phyloP scores from a whole-genome alignment of 1,284 basidiomycete species.

The Irpex sp. region DNA sequence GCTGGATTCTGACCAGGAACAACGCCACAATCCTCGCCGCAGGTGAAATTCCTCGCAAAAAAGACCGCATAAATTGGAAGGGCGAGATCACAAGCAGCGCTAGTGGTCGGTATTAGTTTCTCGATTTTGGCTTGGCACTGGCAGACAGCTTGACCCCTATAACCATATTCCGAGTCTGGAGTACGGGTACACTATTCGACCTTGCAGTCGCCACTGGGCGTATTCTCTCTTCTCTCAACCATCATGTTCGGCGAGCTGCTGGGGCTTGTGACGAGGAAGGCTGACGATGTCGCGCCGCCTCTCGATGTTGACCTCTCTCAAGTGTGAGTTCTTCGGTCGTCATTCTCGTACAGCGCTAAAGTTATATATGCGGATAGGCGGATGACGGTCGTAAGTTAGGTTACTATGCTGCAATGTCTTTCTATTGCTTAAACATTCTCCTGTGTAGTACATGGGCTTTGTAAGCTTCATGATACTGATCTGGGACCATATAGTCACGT shows the following conservation, averaged over 20 bases:
- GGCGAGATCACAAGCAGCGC: background rate
- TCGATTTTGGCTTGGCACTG: too few relatives aligned
- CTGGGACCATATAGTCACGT: constrained; percentile 48
- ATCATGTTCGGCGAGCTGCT: background rate
- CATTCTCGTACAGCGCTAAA: background rate
- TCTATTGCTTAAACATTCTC: background rate
- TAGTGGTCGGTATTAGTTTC: too few relatives aligned
- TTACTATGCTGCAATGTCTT: background rate
- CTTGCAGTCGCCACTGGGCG: background rate
- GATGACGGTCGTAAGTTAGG: constrained; percentile 12
- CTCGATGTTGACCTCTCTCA: constrained; percentile 8
- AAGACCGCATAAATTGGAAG: background rate
- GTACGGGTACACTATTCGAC: background rate
- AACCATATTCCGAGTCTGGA: background rate
- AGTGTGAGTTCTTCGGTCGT: constrained; percentile 8
- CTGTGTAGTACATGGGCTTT: constrained; percentile 43
- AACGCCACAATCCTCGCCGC: too few relatives aligned
- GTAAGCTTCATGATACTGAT: constrained; percentile 42
- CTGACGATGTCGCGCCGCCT: background rate
- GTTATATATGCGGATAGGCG: constrained; percentile 2
- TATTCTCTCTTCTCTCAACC: background rate
- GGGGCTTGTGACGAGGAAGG: background rate
- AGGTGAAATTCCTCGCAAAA: background rate
- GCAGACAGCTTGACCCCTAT: background rate
- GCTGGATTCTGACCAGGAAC: too few relatives aligned